These are phyloP conservation scores for Boletus reticulatus DNA, from an alignment of 768 basidiomycete genomes.

Conservation along the genomic window DNA sequence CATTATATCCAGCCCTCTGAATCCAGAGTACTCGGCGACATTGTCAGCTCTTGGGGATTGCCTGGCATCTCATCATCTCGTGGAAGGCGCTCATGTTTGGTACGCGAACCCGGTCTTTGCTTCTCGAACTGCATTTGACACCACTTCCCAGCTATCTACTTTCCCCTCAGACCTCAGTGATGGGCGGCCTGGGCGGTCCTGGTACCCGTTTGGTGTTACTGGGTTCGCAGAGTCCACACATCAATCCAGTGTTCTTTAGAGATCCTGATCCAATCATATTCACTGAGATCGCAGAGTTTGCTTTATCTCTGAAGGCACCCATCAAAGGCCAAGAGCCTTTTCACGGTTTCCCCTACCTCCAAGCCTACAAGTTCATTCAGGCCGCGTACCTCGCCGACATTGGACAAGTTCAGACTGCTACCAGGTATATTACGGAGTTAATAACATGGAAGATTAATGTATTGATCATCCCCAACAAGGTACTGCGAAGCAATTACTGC, in stretches of 20 bases:
- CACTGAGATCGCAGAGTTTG: conserved; percentile 91
- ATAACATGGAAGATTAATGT: neutral
- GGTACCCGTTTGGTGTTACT: conserved; percentile 68
- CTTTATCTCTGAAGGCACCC: conserved; percentile 67
- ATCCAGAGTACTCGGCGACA: conserved; percentile 66
- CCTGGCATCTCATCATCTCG: conserved; percentile 65
- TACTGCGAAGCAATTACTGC: conserved; percentile 90
- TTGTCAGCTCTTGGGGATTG: conserved; percentile 84
- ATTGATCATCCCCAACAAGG: conserved; percentile 46
- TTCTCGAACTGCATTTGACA: conserved; percentile 1
- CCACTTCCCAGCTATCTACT: conserved; percentile 67
- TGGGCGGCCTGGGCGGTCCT: conserved; percentile 69
- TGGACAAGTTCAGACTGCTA: conserved; percentile 75
- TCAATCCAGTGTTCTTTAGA: conserved; percentile 49
- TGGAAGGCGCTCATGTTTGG: conserved; percentile 92
- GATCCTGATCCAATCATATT: conserved; percentile 78
- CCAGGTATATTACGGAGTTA: conserved; percentile 46
- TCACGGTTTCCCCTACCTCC: conserved; percentile 77
- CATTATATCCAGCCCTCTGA: conserved; percentile 70
- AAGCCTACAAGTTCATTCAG: conserved; percentile 82
- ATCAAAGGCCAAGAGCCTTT: conserved; percentile 87
- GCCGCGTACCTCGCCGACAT: conserved; percentile 77
- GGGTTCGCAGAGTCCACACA: conserved; percentile 62
- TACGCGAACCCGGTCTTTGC: conserved; percentile 31
- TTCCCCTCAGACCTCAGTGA: conserved; percentile 73